Evolutionary conservation across 2,329 filamentous ascomycete genomes (phyloP).

Genomic region (Aspergillus novoparasiticus): DNA sequence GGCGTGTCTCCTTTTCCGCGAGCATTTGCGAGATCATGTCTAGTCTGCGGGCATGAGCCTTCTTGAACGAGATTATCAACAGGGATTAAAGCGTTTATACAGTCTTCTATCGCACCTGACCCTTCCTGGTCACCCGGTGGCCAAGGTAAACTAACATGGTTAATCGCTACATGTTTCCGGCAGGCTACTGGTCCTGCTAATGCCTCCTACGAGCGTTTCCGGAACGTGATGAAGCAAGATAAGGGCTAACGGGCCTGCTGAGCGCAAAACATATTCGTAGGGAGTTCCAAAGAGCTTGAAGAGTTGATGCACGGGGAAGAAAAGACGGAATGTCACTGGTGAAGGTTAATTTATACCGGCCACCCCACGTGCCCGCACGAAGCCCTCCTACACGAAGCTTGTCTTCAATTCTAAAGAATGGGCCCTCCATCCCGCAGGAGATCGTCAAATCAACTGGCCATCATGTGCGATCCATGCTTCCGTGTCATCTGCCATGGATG

Average conservation of each 20-base stretch:
- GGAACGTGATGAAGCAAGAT: neutral
- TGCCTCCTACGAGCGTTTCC: neutral
- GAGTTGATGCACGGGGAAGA: slow-evolving; percentile 14
- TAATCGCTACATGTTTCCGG: neutral
- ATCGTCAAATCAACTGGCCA: neutral
- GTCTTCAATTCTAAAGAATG: neutral
- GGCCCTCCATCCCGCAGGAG: slow-evolving; percentile 10
- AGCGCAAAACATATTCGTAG: neutral
- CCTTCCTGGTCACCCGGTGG: neutral
- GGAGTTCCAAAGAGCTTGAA: slow-evolving; percentile 9
- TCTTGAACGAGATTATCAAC: neutral
- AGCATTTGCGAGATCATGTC: neutral
- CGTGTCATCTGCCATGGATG: neutral
- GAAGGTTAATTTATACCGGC: neutral
- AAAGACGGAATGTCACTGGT: slow-evolving; percentile 10
- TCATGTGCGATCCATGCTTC: neutral
- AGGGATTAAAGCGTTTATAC: neutral
- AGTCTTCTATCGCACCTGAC: neutral
- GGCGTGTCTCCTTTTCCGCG: neutral
- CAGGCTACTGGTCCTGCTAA: neutral
- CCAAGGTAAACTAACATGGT: neutral
- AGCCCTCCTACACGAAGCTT: slow-evolving; percentile 7
- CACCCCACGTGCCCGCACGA: slow-evolving; percentile 12
- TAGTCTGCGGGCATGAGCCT: neutral
- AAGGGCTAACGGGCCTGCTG: neutral